phyloP scores from a whole-genome alignment of 768 basidiomycete species.

The Hygrocybe punicea region DNA sequence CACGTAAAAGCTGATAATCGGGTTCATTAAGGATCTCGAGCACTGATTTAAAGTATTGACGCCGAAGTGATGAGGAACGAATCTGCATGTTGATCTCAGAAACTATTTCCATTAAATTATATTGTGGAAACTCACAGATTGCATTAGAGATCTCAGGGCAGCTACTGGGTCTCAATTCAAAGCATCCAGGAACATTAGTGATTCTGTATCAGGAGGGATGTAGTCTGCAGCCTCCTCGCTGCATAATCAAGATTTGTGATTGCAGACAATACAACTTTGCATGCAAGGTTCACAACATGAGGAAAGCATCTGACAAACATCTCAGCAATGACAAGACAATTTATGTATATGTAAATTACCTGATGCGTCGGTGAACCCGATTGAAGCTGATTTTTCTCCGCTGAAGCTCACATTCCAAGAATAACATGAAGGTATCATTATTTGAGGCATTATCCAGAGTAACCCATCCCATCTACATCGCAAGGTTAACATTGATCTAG shows the following conservation, averaged over 20 bases:
- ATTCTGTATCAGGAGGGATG: not conserved
- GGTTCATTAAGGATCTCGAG: constrained; percentile 3
- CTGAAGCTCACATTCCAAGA: constrained; percentile 19
- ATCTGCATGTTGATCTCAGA: constrained; percentile 12
- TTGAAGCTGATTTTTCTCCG: constrained; percentile 22
- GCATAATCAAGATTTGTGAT: constrained; percentile 20
- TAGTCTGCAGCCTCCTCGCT: constrained; percentile 3
- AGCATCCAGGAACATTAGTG: no score
- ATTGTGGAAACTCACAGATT: constrained; percentile 14
- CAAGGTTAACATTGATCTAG: constrained; percentile 1
- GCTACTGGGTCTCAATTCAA: constrained; percentile 17
- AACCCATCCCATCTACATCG: constrained; percentile 37
- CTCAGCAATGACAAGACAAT: not conserved
- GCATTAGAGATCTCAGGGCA: constrained; percentile 20
- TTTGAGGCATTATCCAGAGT: constrained; percentile 35
- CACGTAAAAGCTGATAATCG: constrained; percentile 23
- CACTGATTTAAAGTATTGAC: constrained; percentile 21
- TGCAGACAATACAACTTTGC: constrained; percentile 27
- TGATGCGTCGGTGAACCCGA: constrained; percentile 18
- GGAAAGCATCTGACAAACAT: constrained; percentile 28
- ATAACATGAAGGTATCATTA: constrained; percentile 32
- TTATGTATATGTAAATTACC: constrained; percentile 14
- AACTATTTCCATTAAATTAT: constrained; percentile 2
- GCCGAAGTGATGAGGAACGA: constrained; percentile 23
- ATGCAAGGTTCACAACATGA: constrained; percentile 33